phyloP scores from a whole-genome alignment of 2,329 filamentous ascomycete species.

The Taxawa tesnikishii region DNA sequence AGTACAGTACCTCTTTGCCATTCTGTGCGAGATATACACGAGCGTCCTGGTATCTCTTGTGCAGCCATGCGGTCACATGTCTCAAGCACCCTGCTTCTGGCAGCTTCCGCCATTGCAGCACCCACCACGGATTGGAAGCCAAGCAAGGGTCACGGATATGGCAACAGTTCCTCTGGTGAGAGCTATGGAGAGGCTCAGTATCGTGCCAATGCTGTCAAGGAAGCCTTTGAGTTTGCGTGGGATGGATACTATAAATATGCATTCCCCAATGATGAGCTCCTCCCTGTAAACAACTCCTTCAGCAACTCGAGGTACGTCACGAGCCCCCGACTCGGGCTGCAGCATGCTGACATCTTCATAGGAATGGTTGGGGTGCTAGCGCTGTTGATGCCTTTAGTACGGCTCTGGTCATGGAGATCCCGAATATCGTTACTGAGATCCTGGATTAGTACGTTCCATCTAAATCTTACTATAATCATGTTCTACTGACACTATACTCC shows the following conservation, averaged over 20 bases:
- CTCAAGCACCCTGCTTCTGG: too few relatives aligned
- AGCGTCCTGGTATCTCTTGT: too few relatives aligned
- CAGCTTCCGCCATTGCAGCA: too few relatives aligned
- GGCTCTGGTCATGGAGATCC: constrained; percentile 62
- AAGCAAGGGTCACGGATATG: too few relatives aligned
- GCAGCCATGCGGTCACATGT: too few relatives aligned
- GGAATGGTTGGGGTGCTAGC: constrained; percentile 76
- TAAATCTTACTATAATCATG: too few relatives aligned
- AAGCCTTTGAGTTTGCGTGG: constrained; percentile 60
- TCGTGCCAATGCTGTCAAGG: constrained; percentile 49
- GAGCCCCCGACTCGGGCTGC: neutral
- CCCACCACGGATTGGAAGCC: too few relatives aligned
- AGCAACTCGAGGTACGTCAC: constrained; percentile 53
- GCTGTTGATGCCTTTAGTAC: constrained; percentile 72
- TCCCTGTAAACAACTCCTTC: constrained; percentile 52
- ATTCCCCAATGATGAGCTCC: constrained; percentile 65
- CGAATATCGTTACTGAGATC: constrained; percentile 56
- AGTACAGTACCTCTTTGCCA: too few relatives aligned
- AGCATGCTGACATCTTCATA: constrained; percentile 21
- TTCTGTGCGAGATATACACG: too few relatives aligned
- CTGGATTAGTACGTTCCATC: too few relatives aligned
- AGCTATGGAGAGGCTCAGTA: constrained; percentile 1
- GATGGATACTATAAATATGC: constrained; percentile 47
- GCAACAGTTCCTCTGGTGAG: too few relatives aligned
- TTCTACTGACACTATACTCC: too few relatives aligned